Conservation (phyloP, 129 eudicot species). For the Helichrysum umbraculigerum region DNA sequence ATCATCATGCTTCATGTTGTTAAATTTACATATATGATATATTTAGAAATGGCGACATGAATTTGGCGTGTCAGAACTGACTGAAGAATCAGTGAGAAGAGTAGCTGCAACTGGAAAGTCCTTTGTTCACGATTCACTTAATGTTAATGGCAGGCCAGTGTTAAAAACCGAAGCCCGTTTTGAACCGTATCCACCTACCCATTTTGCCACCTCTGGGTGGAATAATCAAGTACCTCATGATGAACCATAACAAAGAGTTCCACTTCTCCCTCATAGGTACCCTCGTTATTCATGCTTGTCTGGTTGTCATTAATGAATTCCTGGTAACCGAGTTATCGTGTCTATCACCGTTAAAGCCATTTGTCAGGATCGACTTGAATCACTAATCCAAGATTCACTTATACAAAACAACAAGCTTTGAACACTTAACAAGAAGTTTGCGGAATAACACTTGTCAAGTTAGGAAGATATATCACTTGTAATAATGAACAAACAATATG, state of each 20-base stretch:
- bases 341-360: conserved; percentile 36
- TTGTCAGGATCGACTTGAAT: no score
- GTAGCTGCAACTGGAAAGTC: conserved; percentile 79
- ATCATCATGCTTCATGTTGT: background rate
- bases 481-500: no score
- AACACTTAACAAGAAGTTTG: no score
- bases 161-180: no score
- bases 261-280: conserved; percentile 34
- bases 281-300: conserved; percentile 37
- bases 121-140: conserved; percentile 74
- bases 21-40: conserved; percentile 4
- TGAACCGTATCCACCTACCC: no score
- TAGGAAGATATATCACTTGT: no score
- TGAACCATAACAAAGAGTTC: conserved; percentile 40
- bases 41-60: conserved; percentile 82
- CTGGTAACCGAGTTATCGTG: conserved; percentile 45
- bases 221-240: conserved; percentile 43
- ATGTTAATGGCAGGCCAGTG: conserved; percentile 73
- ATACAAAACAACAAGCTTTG: no score
- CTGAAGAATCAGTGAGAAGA: conserved; percentile 70
- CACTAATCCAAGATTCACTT: no score
- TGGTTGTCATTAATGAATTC: conserved; percentile 50
- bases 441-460: no score
- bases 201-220: no score
- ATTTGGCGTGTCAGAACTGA: conserved; percentile 69